Percentiles rank a stretch among this genome's conserved stretches.
phyloP scores from a whole-genome alignment of 2,329 filamentous ascomycete genomes.

The Graphilbum sp. region DNA sequence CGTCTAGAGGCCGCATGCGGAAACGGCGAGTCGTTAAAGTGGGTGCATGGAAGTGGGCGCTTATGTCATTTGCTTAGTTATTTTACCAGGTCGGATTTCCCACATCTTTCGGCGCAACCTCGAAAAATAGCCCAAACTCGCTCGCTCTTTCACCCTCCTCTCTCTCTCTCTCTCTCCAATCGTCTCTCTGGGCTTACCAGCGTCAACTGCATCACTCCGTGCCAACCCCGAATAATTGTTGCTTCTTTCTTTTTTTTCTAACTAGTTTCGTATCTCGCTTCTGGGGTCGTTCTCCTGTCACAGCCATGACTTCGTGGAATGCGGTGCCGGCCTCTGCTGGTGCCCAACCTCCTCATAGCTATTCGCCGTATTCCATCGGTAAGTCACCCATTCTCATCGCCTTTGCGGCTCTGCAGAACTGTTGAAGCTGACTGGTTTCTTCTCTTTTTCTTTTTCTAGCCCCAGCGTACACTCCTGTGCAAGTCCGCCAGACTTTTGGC shows the following conservation, averaged over 20 bases:
- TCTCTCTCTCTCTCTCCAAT: too few species aligned
- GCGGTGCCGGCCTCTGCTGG: neutral
- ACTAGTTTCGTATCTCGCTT: conserved; percentile 7
- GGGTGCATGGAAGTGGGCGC: too few species aligned
- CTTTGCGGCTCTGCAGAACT: too few species aligned
- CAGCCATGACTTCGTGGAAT: conserved; percentile 9
- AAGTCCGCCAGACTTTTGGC: conserved; percentile 22
- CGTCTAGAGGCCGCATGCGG: neutral
- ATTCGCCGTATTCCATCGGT: conserved; percentile 7
- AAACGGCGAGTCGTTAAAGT: too few species aligned
- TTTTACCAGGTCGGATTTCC: too few species aligned
- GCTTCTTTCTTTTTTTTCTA: conserved; percentile 11
- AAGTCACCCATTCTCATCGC: neutral
- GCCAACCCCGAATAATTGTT: too few species aligned
- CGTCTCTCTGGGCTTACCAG: too few species aligned
- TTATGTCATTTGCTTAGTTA: too few species aligned
- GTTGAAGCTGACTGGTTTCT: too few species aligned
- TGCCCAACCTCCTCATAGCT: conserved; percentile 14
- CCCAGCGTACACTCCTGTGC: conserved; percentile 26
- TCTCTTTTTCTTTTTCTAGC: conserved; percentile 11
- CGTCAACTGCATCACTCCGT: too few species aligned
- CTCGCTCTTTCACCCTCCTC: conserved; percentile 3
- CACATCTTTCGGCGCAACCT: neutral
- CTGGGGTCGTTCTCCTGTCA: neutral
- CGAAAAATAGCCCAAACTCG: neutral